These are phyloP conservation scores for Alternaria viburni DNA, from an alignment of 2,329 filamentous ascomycete species.

Conservation along the genomic window DNA sequence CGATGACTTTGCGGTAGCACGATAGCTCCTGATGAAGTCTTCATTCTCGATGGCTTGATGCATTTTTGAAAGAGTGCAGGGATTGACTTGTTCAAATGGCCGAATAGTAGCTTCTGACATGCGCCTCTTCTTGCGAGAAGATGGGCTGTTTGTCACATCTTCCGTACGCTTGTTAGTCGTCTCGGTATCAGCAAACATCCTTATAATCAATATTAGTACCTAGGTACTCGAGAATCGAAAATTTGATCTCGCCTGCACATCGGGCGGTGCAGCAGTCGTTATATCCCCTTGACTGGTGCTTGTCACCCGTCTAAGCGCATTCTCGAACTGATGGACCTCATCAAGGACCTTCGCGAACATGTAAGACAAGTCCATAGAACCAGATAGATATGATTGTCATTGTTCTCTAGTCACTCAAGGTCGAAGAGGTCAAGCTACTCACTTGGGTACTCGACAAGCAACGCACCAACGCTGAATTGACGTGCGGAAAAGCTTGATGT, in stretches of 20 bases:
- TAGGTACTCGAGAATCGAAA: too few relatives aligned
- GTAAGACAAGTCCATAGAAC: not conserved
- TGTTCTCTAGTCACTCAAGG: not conserved
- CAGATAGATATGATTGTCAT: not conserved
- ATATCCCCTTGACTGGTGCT: not conserved
- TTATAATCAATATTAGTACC: not conserved
- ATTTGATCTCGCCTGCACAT: too few relatives aligned
- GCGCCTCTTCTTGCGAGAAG: not conserved
- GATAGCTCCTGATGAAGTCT: not conserved
- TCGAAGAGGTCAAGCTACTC: not conserved
- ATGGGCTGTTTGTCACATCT: not conserved
- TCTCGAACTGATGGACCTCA: not conserved
- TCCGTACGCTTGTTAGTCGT: accelerated
- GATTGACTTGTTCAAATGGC: not conserved
- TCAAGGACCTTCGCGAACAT: not conserved
- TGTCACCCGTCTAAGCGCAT: not conserved
- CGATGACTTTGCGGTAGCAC: not conserved
- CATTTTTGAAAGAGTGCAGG: accelerated
- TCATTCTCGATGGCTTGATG: not conserved
- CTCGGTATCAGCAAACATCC: accelerated
- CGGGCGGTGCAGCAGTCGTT: not conserved
- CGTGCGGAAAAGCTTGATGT: not conserved
- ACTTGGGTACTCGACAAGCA: not conserved
- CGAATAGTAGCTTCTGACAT: not conserved
- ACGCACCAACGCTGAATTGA: not conserved